Evolutionary conservation across 2,329 filamentous ascomycete genomes (phyloP), one percentile per base, ranked within the genome.

Genomic region (Acrodontium crateriforme): DNA sequence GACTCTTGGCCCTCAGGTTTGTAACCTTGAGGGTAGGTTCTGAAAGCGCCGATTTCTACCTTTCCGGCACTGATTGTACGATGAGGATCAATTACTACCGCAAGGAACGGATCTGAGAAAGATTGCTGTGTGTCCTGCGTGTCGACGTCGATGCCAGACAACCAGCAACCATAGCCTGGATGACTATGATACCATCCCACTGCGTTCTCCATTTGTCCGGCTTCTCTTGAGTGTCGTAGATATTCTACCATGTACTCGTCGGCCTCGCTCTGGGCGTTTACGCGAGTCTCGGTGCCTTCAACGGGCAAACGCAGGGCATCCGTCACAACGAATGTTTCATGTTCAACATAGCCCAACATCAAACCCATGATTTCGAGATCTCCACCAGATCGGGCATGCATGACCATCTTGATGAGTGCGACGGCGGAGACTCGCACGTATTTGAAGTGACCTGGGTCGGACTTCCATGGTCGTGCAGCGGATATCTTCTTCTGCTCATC

Each of bases 161-260:
- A 69, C 89, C 89, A 98, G 65, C 89, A 98, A 24, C 89, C 89
- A 54, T 98, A 98, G 15, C 89, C 89, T 0, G 89, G 89, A 53
- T 98, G 89, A 42, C 78, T 87, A 58, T 98, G 89, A 56, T 98
- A 98, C 89, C 89, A 98, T 11, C 89, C 89, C 10, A 98, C 79
- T 0, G 82, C 80, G 53, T 98, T 95, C 58, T 98, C 89, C 52
- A 77, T 64, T 31, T 85, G 63, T 53, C 83, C 69, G 62, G 80
- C 53, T 39, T 85, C 74, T 34, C 87, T 70, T 42, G 78, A 79
- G 3, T 75, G 63, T 42, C 77, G 66, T 16, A 91, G 67, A 50
- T 91, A 95, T 40, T 80, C 72, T 30, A 93, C 75, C 64, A 95
- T 82, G 61, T 95, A 98, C 61, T 95, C 89, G 60, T 95, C 91